phyloP scores from a whole-genome alignment of 2,329 filamentous ascomycete genomes.

The Colletotrichum sp. region DNA sequence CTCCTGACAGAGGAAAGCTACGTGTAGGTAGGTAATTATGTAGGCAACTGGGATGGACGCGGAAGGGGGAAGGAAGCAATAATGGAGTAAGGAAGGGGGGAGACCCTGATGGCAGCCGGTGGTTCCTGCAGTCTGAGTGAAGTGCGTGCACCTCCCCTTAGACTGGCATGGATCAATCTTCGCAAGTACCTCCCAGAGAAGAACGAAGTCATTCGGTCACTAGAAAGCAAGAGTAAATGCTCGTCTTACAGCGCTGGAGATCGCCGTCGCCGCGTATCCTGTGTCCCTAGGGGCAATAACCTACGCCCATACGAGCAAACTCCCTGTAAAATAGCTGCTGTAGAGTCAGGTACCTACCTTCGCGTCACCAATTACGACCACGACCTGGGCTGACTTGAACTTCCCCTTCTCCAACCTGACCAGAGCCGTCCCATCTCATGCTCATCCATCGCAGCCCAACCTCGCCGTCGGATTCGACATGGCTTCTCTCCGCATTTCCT shows the following conservation, averaged over 20 bases:
- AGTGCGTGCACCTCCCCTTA: background rate
- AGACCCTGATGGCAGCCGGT: background rate
- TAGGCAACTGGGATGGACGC: background rate
- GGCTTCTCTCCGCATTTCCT: background rate
- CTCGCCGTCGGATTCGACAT: background rate
- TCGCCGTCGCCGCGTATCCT: background rate
- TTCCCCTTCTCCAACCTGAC: background rate
- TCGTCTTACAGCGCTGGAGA: background rate
- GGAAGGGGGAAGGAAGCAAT: background rate
- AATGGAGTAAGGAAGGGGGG: background rate
- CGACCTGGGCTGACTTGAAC: background rate
- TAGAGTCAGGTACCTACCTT: background rate
- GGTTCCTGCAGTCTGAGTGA: background rate
- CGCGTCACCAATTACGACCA: background rate
- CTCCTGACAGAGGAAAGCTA: background rate
- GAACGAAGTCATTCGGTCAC: background rate
- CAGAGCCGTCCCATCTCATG: background rate
- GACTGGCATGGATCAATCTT: background rate
- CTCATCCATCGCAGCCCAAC: background rate
- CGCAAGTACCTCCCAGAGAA: background rate
- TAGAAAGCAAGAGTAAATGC: background rate
- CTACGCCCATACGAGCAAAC: background rate
- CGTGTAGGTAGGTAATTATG: background rate
- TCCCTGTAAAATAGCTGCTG: background rate
- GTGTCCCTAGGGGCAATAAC: background rate